Base-by-base conservation (phyloP, 352 stramenopile species). In the Discostella stelligera region DNA sequence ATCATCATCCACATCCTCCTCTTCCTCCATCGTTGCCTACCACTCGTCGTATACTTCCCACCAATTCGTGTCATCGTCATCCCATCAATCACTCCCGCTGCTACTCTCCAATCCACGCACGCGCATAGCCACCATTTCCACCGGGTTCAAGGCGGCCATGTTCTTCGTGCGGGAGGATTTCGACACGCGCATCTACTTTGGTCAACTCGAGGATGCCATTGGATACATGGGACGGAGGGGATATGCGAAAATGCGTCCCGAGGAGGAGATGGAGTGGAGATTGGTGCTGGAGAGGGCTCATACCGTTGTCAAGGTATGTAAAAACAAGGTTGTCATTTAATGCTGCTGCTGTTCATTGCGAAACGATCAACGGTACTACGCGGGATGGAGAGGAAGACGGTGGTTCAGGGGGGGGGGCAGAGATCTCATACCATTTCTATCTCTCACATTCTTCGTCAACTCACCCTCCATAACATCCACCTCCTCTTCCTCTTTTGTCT, bases 111-210 rank as follows among this genome's bases (percentile, higher is more conserved):
- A 74, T 32, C 27, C 18, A 11, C 59, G 46, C 53, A 53, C 63
- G 56, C 25, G 74, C 32, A 81, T 81, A 16, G 74, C 74, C 44
- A 81, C 74, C 21, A 75, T 81, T 18, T 81, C 74, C 14, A 60
- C 39, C 0, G 74, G 74, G 23, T 81, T 76, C 54, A 81, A 72
- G 14, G 65, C 30, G 4, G 66, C 74, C 30, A 71, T 65, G 23
- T 81, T 65, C 55, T 81, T 81, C 30, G 74, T 81, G 0, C 49
- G 74, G 3, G 74, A 81, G 25, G 74, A 81, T 76, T 37, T 81
- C 0, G 74, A 81, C 53, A 73, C 69, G 20, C 50, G 74, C 6
- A 81, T 81, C 25, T 81, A 81, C 25, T 81, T 81, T 30, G 54
- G 67, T 23, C 25, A 71, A 13, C 61, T 81, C 21, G 74, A 81